Percentiles rank a stretch among this genome's conserved stretches.
phyloP scores from a whole-genome alignment of 768 basidiomycete species.

The Chiua virens region DNA sequence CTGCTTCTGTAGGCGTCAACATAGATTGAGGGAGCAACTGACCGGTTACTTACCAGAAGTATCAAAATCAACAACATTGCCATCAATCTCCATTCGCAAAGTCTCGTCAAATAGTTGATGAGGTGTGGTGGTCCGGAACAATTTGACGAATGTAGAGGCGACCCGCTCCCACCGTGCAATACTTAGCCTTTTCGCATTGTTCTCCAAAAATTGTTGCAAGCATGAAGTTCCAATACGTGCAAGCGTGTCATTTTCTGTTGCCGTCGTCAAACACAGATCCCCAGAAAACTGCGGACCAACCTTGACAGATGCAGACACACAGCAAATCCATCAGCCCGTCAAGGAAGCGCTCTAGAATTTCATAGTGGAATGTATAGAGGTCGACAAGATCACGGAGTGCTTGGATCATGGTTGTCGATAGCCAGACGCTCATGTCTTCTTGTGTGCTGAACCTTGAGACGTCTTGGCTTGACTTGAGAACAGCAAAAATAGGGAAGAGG shows the following conservation, averaged over 20 bases:
- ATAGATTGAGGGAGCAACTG: not conserved
- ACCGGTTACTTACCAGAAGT: slow-evolving; percentile 29
- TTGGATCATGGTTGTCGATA: slow-evolving; percentile 98
- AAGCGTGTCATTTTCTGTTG: slow-evolving; percentile 92
- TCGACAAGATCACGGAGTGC: slow-evolving; percentile 94
- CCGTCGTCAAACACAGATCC: slow-evolving; percentile 1
- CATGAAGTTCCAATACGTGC: slow-evolving; percentile 98
- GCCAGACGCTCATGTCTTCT: slow-evolving; percentile 99
- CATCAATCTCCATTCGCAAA: slow-evolving; percentile 82
- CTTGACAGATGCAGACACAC: slow-evolving; percentile 98
- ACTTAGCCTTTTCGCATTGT: slow-evolving; percentile 85
- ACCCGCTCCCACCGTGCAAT: slow-evolving; percentile 87
- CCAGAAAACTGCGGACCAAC: slow-evolving; percentile 40
- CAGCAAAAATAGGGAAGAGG: slow-evolving; percentile 97
- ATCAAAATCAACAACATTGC: slow-evolving; percentile 54
- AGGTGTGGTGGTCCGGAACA: slow-evolving; percentile 98
- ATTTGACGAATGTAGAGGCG: slow-evolving; percentile 86
- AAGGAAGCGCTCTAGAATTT: slow-evolving; percentile 83
- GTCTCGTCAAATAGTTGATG: slow-evolving; percentile 95
- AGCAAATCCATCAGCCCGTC: slow-evolving; percentile 93
- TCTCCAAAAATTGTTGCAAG: slow-evolving; percentile 92
- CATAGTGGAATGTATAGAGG: slow-evolving; percentile 94
- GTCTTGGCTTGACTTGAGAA: slow-evolving; percentile 91
- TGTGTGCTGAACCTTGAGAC: slow-evolving; percentile 91
- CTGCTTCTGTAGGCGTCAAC: slow-evolving; percentile 28